A percentile compares a stretch with the other conserved stretches of the same genome.
These are phyloP conservation scores for Ensete glaucum DNA, from an alignment of 176 grass and related monocot species.

Conservation along the genomic window DNA sequence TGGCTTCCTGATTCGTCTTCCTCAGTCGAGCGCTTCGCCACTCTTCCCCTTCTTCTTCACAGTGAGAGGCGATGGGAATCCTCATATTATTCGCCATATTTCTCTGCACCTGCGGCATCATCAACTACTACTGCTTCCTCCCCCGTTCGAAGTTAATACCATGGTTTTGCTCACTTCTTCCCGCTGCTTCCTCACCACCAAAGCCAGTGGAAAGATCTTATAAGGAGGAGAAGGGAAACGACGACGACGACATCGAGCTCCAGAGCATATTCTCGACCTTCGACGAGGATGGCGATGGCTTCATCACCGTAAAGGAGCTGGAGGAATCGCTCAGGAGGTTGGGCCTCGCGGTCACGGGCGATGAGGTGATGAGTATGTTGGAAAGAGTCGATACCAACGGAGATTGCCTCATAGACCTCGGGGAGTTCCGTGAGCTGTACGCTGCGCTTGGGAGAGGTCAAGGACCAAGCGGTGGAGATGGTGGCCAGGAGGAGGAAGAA, in stretches of 20 bases:
- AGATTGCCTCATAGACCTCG: conserved; percentile 75
- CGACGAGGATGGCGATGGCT: conserved; percentile 82
- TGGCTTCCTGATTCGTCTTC: too few relatives aligned
- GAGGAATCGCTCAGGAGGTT: conserved; percentile 64
- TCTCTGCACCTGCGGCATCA: conserved; percentile 15
- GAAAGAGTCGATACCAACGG: conserved; percentile 60
- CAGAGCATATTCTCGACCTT: conserved; percentile 69
- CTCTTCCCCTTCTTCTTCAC: too few relatives aligned
- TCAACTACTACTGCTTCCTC: conserved; percentile 1
- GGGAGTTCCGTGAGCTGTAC: conserved; percentile 81
- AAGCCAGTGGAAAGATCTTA: neutral
- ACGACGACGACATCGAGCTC: conserved; percentile 15
- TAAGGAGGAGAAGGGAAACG: neutral
- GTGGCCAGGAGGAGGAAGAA: conserved; percentile 26
- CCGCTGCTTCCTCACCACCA: conserved; percentile 11
- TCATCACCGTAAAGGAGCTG: conserved; percentile 68
- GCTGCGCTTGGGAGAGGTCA: conserved; percentile 28
- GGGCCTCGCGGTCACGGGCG: conserved; percentile 42
- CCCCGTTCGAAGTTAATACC: neutral
- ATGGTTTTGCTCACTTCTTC: conserved; percentile 35
- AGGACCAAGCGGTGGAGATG: neutral
- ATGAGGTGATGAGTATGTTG: conserved; percentile 41
- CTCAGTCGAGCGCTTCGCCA: neutral
- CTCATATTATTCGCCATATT: conserved; percentile 46
- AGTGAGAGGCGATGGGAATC: conserved; percentile 31